Evolutionary conservation across 257 asterid genomes (phyloP), one percentile per base, ranked within the genome.

Genomic region (Solanum okadae): DNA sequence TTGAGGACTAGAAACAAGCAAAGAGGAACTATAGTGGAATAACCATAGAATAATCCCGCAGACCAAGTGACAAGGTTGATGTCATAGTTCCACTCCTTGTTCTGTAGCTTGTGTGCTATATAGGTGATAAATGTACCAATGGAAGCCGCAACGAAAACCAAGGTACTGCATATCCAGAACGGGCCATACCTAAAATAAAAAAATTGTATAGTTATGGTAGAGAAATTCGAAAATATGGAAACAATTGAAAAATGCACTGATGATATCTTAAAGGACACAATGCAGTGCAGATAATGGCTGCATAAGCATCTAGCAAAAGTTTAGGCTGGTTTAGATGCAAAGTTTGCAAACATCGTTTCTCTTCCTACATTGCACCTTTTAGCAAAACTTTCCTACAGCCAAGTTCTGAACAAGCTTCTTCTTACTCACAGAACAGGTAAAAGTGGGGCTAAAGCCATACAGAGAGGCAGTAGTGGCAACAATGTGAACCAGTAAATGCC

Each of bases 141-240:
- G 84, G 99, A 90, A 84, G 99, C 99, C 2, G 99, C 99, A 63
- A 97, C 99, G 88, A 97, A 97, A 88, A 96, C 95, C 92, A 97
- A 90, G 87, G 99, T 97, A 44, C 98, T 95, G 96, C 99, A 97
- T 89, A 97, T 97, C 99, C 99, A 97, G 94, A 97, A 97, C 83
- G 99, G 99, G 71, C 99, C 99, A 83, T 97, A 97, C 93, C 99
- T 97, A 93, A 86, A 82, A 87, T 16, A 35, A 89, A 65, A 59
- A 84, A 87, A 83, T n/a, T 46, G 40, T 20, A 11, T 85, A 29
- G 25, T 40, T 46, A 27, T 14, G 35, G 67, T 11, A 42, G 35
- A 84, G 59, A 67, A 84, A 38, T 34, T 84, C 3, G 37, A 7
- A 31, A 10, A 63, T 33, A 35, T 34, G 20, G 15, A 81, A 40